Evolutionary conservation across 768 basidiomycete genomes (phyloP).

Genomic region (Pisolithus orientalis): DNA sequence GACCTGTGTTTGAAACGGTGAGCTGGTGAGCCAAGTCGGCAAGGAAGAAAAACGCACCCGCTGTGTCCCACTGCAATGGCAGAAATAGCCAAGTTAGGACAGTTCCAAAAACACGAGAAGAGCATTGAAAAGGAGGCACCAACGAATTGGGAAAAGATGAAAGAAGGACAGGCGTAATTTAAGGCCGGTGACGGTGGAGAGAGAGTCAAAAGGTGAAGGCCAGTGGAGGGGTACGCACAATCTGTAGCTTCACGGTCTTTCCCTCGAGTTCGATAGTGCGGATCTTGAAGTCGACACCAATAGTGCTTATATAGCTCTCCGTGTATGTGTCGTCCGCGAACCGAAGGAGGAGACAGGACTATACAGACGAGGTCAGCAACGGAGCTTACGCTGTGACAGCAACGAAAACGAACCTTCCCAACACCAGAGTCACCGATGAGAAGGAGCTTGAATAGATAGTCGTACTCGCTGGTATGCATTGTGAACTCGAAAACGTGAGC

Average conservation of each 20-base stretch:
- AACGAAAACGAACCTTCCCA: conserved; percentile 60
- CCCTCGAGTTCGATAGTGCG: conserved; percentile 98
- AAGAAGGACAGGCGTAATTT: not conserved
- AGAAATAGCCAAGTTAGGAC: conserved; percentile 12
- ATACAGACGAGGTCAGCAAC: conserved; percentile 25
- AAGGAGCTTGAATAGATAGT: conserved; percentile 93
- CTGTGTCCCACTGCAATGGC: conserved; percentile 81
- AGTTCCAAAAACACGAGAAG: not conserved
- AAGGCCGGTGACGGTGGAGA: not conserved
- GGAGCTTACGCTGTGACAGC: conserved; percentile 9
- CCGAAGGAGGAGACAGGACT: conserved; percentile 90
- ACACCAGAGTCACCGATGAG: conserved; percentile 96
- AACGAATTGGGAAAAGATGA: not conserved
- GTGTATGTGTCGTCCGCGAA: conserved; percentile 98
- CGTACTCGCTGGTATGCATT: conserved; percentile 93
- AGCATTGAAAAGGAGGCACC: not conserved
- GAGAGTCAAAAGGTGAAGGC: conserved; percentile 2
- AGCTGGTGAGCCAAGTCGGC: not conserved
- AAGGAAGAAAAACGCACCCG: conserved; percentile 46
- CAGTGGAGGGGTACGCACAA: conserved; percentile 51
- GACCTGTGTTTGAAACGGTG: conserved; percentile 45
- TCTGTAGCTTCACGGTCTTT: conserved; percentile 97
- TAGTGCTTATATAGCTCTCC: conserved; percentile 95
- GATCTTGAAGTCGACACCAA: conserved; percentile 99
- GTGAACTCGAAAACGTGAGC: conserved; percentile 21